A percentile compares a stretch with the other conserved stretches of the same genome.
phyloP scores from a whole-genome alignment of 371 early-diverging fungal genomes.

The Mortierella sp. region DNA sequence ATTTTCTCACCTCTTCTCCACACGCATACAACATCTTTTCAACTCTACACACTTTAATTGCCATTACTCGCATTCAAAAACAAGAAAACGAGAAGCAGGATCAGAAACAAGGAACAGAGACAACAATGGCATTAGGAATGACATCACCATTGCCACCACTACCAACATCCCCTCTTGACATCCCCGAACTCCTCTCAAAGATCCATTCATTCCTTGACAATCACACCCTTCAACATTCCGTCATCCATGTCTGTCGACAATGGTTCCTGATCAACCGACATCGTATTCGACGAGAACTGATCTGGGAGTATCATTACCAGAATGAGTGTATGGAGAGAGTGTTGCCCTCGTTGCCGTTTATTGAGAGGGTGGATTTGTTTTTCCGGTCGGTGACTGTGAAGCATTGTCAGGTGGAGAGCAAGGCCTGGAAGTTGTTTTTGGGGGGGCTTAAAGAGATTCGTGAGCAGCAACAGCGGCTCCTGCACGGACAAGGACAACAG shows the following conservation, averaged over 20 bases:
- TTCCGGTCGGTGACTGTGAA: neutral
- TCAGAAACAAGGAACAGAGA: neutral
- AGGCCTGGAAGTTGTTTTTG: neutral
- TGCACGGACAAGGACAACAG: neutral
- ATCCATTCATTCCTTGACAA: neutral
- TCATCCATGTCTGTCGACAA: neutral
- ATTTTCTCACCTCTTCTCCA: too few species aligned
- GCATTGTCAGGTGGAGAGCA: neutral
- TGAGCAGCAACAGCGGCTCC: neutral
- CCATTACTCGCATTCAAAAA: neutral
- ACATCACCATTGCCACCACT: neutral
- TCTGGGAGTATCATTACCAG: neutral
- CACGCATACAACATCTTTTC: too few species aligned
- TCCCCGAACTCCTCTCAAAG: conserved; percentile 5
- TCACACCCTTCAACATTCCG: neutral
- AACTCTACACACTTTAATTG: too few species aligned
- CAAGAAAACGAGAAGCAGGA: neutral
- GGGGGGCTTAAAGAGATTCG: neutral
- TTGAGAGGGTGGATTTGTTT: neutral
- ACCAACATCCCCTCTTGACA: neutral
- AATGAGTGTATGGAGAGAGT: neutral
- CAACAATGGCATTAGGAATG: neutral
- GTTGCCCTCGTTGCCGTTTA: neutral
- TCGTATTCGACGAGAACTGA: neutral
- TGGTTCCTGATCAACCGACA: neutral